Evolutionary conservation across 495 filamentous ascomycete species (phyloP), one percentile per base, ranked within the genome.

Genomic region (Penicillium mononematosum): DNA sequence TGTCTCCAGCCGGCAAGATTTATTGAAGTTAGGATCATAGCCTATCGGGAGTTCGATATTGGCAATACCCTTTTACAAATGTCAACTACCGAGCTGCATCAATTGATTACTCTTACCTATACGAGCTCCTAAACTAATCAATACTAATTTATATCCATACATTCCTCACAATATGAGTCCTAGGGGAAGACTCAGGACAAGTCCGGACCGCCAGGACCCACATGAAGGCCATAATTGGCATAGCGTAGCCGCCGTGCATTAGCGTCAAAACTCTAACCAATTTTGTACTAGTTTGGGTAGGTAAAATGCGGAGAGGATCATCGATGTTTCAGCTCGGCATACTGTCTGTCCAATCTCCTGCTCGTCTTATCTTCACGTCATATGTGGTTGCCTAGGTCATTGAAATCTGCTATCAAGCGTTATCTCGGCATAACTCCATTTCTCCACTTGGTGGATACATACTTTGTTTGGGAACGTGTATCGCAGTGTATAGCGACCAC

Each of bases 201-300:
- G 5, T 39, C 16, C 16, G 36, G 36, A 39, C 16, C 31, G 11
- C 11, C 5, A n/a, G 34, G 36, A 39, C 5, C 36, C 36, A 39
- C 36, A 39, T 39, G 36, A 3, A 39, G 5, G 5, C n/a, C n/a
- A 17, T 39, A 17, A 9, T 17, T 17, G 16, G 36, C 7, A 2
- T 51, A 51, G 36, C 36, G 49, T 51, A 51, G 49, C 49, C 49
- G 49, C 34, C 49, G 9, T 51, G 49, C 49, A 38, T 42, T 31
- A 51, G 49, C 29, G 22, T 51, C 9, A n/a, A 32, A 9, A 2
- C 16, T 24, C 10, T 31, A 19, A 48, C 25, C 45, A 0, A 22
- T 25, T 27, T 16, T 2, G 48, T 7, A 51, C 22, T 41, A 51
- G 49, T n/a, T 20, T 8, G 17, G 5, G 22, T n/a, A 39, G 16